Base-by-base conservation (phyloP, 805 yeast genomes). In the Brettanomyces naardenensis region DNA sequence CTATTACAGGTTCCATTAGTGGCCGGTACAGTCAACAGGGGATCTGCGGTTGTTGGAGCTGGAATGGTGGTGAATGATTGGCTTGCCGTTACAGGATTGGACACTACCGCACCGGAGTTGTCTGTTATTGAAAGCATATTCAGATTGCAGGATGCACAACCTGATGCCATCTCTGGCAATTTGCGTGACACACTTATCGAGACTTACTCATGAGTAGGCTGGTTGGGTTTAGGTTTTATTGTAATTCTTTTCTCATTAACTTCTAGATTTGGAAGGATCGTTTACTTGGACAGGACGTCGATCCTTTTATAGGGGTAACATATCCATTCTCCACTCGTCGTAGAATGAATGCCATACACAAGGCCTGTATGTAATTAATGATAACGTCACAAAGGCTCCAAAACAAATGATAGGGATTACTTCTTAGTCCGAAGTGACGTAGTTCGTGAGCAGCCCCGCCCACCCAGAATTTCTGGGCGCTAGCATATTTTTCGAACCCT, bases 21-120 rank as follows among this genome's bases (percentile, higher is more conserved):
- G 35, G 98, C 99, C 5, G 99, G 99, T 63, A 89, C 97, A 28
- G 89, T 92, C 42, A 92, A 92, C 70, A 81, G 98, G 64, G 99
- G 99, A 65, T 86, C 96, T 21, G 66, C 95, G 4, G 97, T 90
- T 35, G 95, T 92, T 44, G 98, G 98, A 55, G 97, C 97, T 33
- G 99, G 99, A 51, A 79, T 92, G 79, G 97, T 92, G 38, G 98
- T 89, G 37, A 92, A 92, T 60, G 99, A 92, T 67, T 92, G 97
- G 94, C 69, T 90, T 49, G 94, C 97, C 22, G 97, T 94, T 31
- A 73, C 95, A 34, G 99, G 99, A 48, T 73, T 86, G 51, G 97
- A 92, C 66, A 92, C 98, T 41, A 89, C 99, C 47, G 97, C 98
- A 34, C 97, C 98, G 35, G 99, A 92, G 66, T 71, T 92, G 56